These are phyloP conservation scores for Nitzschia sp. DNA, from an alignment of 108 stramenopile genomes.

Conservation along the genomic window DNA sequence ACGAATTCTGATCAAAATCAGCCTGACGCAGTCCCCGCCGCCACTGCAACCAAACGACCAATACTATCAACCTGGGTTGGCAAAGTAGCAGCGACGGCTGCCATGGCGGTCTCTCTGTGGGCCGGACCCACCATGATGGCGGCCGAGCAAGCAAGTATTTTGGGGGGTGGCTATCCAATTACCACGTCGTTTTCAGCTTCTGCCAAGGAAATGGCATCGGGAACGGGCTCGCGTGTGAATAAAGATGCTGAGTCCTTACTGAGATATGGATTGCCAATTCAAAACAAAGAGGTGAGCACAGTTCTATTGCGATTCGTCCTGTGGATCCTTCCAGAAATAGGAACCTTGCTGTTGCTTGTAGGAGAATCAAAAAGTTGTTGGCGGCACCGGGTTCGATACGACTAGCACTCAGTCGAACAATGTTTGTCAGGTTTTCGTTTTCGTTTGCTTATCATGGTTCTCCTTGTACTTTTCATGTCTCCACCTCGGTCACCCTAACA, in stretches of 20 bases:
- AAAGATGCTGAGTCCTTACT: constrained; percentile 91
- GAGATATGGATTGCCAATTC: constrained; percentile 87
- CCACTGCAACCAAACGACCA: background rate
- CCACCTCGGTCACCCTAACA: too few relatives aligned
- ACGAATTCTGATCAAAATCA: background rate
- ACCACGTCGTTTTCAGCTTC: constrained; percentile 28
- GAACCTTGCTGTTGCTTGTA: too few relatives aligned
- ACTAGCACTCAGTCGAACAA: too few relatives aligned
- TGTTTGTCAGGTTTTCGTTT: too few relatives aligned
- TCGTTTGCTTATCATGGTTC: too few relatives aligned
- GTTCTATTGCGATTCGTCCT: background rate
- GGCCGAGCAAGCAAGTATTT: background rate
- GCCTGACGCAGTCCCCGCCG: background rate
- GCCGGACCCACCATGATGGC: constrained; percentile 15
- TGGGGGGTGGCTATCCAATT: background rate
- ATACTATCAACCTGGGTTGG: constrained; percentile 3
- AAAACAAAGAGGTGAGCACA: constrained; percentile 83
- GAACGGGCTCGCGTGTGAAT: constrained; percentile 87
- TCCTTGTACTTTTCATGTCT: too few relatives aligned
- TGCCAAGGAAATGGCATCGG: constrained; percentile 90
- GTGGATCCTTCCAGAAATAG: background rate
- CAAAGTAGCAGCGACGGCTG: constrained; percentile 21
- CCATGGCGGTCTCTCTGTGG: constrained; percentile 28
- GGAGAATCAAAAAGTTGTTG: too few relatives aligned
- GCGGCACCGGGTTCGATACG: too few relatives aligned